Conservation (phyloP, 352 stramenopile genomes). For the Phytophthora pini region DNA sequence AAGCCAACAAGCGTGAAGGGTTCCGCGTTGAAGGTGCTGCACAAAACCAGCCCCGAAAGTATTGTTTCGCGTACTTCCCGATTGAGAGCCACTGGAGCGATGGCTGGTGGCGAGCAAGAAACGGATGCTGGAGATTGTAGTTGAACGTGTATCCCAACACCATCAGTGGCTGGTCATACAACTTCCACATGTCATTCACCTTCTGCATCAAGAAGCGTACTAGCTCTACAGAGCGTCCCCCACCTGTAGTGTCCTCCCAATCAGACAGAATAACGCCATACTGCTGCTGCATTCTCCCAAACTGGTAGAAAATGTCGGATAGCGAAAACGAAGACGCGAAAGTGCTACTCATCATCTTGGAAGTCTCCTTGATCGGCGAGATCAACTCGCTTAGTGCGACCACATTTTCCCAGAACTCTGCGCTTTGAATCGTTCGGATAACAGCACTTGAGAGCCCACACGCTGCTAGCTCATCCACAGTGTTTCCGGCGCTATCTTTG, state of each 20-base stretch:
- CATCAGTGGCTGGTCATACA: constrained; percentile 81
- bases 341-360: constrained; percentile 64
- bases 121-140: constrained; percentile 67
- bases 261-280: constrained; percentile 73
- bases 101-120: constrained; percentile 55
- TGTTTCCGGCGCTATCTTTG: constrained; percentile 56
- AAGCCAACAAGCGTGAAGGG: constrained; percentile 32
- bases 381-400: constrained; percentile 79
- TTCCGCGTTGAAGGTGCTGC: constrained; percentile 32
- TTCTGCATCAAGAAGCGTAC: constrained; percentile 63
- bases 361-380: constrained; percentile 79
- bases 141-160: constrained; percentile 77
- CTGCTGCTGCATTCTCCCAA: constrained; percentile 83
- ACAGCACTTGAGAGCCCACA: constrained; percentile 44
- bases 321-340: constrained; percentile 52
- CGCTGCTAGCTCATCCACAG: constrained; percentile 53
- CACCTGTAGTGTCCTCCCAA: constrained; percentile 67
- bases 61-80: constrained; percentile 79
- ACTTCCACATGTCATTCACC: constrained; percentile 74
- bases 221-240: constrained; percentile 55
- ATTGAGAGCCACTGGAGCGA: constrained; percentile 78
- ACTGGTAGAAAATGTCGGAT: constrained; percentile 78
- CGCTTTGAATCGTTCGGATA: constrained; percentile 65
- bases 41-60: constrained; percentile 79
- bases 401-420: constrained; percentile 79